Base-by-base conservation (phyloP, 352 stramenopile species). In the Pythium apleroticum region DNA sequence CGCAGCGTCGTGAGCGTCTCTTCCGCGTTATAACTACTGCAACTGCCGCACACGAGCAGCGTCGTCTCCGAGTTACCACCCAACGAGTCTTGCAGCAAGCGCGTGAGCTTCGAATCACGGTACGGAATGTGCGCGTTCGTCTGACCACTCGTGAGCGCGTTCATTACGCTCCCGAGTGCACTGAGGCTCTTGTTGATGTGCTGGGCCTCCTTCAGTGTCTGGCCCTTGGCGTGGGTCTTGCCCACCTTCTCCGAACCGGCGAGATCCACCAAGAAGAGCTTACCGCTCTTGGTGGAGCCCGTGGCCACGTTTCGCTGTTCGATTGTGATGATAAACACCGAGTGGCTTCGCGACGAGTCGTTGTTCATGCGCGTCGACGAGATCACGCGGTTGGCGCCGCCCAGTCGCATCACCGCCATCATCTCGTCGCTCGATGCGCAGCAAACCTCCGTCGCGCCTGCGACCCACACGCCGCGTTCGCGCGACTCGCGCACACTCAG, bases 301-400 rank as follows among this genome's bases (percentile, higher is more conserved):
- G 80, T 90, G n/a, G 71, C 46, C 3, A 77, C 75, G 35, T 90
- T 84, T 28, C 74, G 71, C 60, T 93, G 93, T 74, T 99, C 95
- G 53, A 99, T 88, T 15, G 97, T 96, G 69, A 99, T 97, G 64
- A 92, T 98, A 59, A 99, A 99, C 22, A 99, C 93, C 17, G 89
- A 97, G 80, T 99, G 97, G 53, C 84, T 97, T 25, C 95, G 82
- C 58, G 77, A 96, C 56, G 86, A 97, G 57, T 96, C 86, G 35
- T 81, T 86, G 74, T 98, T 98, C 75, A 97, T 91, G 46, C 91
- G 80, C n/a, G 93, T 98, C 27, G 81, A 89, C 19, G 82, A 81
- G 61, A 94, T 86, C 5, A 89, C 76, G 49, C 83, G 78, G 75
- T 99, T 98, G 52, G 96, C 96, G 55, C 97, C 97, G 31, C 83